A percentile compares a stretch with the other conserved stretches of the same genome.
Conservation (phyloP, 805 yeast species). For the Spencermartinsiella europaea region DNA sequence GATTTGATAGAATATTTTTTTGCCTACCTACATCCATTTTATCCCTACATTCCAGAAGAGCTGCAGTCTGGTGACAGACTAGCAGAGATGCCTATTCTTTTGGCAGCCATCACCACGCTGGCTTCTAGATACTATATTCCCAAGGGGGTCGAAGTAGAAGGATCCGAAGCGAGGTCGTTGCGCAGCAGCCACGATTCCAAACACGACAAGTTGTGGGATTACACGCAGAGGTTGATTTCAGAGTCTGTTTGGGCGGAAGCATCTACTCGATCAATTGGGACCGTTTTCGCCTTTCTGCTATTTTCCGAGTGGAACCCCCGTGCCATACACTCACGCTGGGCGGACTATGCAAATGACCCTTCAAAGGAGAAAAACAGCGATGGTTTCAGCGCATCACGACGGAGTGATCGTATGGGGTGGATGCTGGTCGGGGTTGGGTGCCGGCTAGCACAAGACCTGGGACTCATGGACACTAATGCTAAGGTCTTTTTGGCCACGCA, state of each 20-base stretch:
- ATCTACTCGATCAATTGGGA: slow-evolving; percentile 78
- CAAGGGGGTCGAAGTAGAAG: slow-evolving; percentile 1
- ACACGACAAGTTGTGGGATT: slow-evolving; percentile 79
- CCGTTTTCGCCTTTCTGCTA: slow-evolving; percentile 74
- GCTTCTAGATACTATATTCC: slow-evolving; percentile 65
- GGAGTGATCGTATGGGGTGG: slow-evolving; percentile 90
- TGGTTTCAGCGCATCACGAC: slow-evolving; percentile 43
- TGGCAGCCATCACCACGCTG: slow-evolving; percentile 77
- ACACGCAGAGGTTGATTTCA: slow-evolving; percentile 74
- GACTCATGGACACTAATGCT: slow-evolving; percentile 67
- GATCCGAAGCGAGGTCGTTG: slow-evolving; percentile 7
- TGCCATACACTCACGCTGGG: slow-evolving; percentile 85
- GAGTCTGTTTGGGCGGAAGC: slow-evolving; percentile 95
- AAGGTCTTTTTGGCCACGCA: slow-evolving; percentile 79
- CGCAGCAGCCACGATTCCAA: not conserved
- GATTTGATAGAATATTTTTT: slow-evolving; percentile 47
- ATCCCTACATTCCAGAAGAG: slow-evolving; percentile 78
- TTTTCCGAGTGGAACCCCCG: slow-evolving; percentile 96
- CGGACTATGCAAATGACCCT: slow-evolving; percentile 54
- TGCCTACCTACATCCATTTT: slow-evolving; percentile 79
- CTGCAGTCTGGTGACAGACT: slow-evolving; percentile 60
- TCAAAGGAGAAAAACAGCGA: slow-evolving; percentile 11
- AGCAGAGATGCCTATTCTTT: slow-evolving; percentile 72
- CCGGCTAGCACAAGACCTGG: slow-evolving; percentile 81
- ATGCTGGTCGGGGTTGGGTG: slow-evolving; percentile 87